Base-by-base conservation (phyloP, 2,329 filamentous ascomycete species). In the Chrysoporthe puriensis region DNA sequence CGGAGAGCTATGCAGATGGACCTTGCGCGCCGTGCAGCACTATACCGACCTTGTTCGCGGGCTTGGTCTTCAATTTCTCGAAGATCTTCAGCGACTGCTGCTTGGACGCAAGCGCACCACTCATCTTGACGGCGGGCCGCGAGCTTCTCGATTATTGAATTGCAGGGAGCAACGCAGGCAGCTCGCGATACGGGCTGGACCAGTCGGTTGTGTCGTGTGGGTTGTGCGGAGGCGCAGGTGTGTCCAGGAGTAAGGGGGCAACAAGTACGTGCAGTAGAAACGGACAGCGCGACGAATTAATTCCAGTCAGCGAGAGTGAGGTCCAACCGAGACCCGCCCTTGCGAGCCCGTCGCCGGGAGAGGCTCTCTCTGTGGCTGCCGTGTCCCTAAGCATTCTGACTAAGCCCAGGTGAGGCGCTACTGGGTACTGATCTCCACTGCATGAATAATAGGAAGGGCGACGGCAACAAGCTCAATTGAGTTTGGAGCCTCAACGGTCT, bases 31-130 rank as follows among this genome's bases (percentile, higher is more conserved):
- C 36, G 44, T 42, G 34, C 36, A 54, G 34, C 3, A 32, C 32
- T 59, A 4, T 14, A 66, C 68, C 60, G 18, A 96, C 94, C 88
- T 96, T 97, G 85, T 99, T 99, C 70, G 94, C 93, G 69, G 90
- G 88, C 85, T 97, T 97, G 68, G 90, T 87, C 86, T 97, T 97
- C 79, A 98, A 84, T 84, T 97, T 97, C 84, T 97, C 92, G 82
- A 99, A 99, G 80, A 99, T 93, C 83, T 94, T 95, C 79, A 95
- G 92, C 82, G 95, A 97, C 85, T 98, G 90, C 78, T 93, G 89
- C 86, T 98, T 99, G 64, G 92, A 91, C 77, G 96, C 96, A 74
- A 91, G 84, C 77, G 80, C 85, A 42, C 40, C 68, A 79, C 83
- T 86, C 88, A 90, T 90, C 67, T 78, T 88, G 82, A 74, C 73